Evolutionary conservation across 805 yeast species (phyloP), one percentile per base, ranked within the genome.

Genomic region (Hagleromyces aurorensis): DNA sequence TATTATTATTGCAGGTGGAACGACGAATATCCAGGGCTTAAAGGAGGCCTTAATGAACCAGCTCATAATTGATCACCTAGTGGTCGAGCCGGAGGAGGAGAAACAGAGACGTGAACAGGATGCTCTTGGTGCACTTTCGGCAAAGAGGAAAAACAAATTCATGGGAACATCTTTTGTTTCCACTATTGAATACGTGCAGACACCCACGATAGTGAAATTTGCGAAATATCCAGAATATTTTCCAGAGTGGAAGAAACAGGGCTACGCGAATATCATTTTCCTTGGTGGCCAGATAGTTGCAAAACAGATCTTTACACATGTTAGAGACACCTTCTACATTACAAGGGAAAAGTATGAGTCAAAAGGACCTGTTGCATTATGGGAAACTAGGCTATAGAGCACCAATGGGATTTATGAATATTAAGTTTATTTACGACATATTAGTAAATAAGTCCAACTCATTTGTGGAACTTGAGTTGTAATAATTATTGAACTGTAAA

Each of bases 281-380:
- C 61, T 87, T 38, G 97, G 97, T 2, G 94, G 82, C 3, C 83
- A 85, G 56, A 81, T 87, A 27, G 78, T 84, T 24, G 74, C 94
- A 12, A 85, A 83, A 56, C 95, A 85, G 61, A 72, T 83, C 9
- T 87, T 81, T 50, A 69, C 74, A 25, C 75, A 77, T 29, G 57
- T 69, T 10, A 62, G 67, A 33, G 78, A 75, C 34, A 86, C 80
- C 23, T 62, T 75, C 48, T 86, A 72, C 54, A 65, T 85, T 15
- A 74, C 76, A 27, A 69, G 72, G 40, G 82, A 75, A 20, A 75
- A 71, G 29, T 87, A 85, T 53, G 74, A 73, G 40, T 86, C 78
- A 41, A 67, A 64, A 27, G 96, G 96, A 0, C 96, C 96, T 11
- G 64, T 71, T 38, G 75, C 82, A 18, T 69, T 86, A 26, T 86